These are phyloP conservation scores for Laburnicola sp. DNA, from an alignment of 2,329 filamentous ascomycete genomes.

Conservation along the genomic window DNA sequence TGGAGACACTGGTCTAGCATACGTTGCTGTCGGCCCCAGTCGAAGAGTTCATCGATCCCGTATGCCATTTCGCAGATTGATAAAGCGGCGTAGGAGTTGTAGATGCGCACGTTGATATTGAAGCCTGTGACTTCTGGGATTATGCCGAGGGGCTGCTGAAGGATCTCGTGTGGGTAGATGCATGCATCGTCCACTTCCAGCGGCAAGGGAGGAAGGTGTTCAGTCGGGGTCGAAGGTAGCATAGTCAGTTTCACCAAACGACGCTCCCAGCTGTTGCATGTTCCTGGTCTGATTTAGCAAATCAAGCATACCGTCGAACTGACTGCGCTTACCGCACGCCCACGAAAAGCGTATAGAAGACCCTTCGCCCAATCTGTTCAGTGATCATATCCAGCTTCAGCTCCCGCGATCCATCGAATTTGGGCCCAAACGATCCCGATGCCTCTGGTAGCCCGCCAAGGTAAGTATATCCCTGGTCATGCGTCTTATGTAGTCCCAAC, in stretches of 20 bases:
- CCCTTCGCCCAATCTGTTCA: slow-evolving; percentile 58
- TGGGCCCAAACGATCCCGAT: slow-evolving; percentile 42
- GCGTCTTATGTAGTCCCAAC: slow-evolving; percentile 64
- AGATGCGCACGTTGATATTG: slow-evolving; percentile 76
- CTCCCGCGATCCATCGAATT: slow-evolving; percentile 43
- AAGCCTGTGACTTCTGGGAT: slow-evolving; percentile 78
- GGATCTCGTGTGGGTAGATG: slow-evolving; percentile 71
- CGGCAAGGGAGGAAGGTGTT: slow-evolving; percentile 78
- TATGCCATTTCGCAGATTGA: slow-evolving; percentile 81
- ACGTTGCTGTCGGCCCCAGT: slow-evolving; percentile 75
- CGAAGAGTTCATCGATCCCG: slow-evolving; percentile 73
- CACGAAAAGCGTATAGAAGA: slow-evolving; percentile 84
- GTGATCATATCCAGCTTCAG: slow-evolving; percentile 50
- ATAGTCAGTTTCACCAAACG: slow-evolving; percentile 72
- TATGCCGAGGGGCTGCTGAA: slow-evolving; percentile 67
- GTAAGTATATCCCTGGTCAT: slow-evolving; percentile 49
- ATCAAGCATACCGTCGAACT: slow-evolving; percentile 64
- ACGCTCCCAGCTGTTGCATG: slow-evolving; percentile 74
- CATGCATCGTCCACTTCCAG: slow-evolving; percentile 83
- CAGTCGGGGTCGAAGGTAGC: slow-evolving; percentile 72
- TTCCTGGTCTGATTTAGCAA: slow-evolving; percentile 56
- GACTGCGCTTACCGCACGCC: slow-evolving; percentile 69
- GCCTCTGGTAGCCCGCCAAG: slow-evolving; percentile 40
- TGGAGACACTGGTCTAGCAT: slow-evolving; percentile 72
- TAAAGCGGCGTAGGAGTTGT: slow-evolving; percentile 76